phyloP scores from a whole-genome alignment of 1,284 basidiomycete genomes.

The Acaromyces ingoldii region DNA sequence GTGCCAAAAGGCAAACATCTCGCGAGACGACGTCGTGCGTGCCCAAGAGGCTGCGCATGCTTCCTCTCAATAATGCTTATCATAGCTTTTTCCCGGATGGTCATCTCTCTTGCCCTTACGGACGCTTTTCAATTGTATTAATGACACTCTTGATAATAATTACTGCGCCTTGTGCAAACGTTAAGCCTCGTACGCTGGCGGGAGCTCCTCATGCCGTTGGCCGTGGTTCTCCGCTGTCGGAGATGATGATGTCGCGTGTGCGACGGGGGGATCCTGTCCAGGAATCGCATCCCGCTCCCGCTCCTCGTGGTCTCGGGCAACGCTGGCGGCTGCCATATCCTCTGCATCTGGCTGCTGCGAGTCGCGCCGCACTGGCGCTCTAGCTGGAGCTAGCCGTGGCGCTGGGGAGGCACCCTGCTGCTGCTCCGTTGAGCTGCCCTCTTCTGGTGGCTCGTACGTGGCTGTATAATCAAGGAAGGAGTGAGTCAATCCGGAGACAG shows the following conservation, averaged over 20 bases:
- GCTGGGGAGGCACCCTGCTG: neutral
- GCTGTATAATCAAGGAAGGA: neutral
- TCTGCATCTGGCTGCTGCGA: neutral
- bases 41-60: neutral
- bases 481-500: too few relatives aligned
- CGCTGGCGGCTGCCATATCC: conserved; percentile 8
- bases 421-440: neutral
- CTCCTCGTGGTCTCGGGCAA: conserved; percentile 7
- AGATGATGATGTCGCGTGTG: neutral
- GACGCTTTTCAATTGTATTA: neutral
- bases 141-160: too few relatives aligned
- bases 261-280: neutral
- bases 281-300: conserved; percentile 13
- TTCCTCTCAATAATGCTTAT: neutral
- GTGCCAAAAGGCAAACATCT: conserved; percentile 6
- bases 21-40: conserved; percentile 4
- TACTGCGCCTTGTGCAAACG: too few relatives aligned
- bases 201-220: neutral
- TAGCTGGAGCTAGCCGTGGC: neutral
- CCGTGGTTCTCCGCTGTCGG: neutral
- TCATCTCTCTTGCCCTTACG: neutral
- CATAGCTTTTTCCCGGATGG: neutral
- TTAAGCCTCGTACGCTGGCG: neutral
- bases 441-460: neutral
- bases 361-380: neutral